These are phyloP conservation scores for Peniophora sp. DNA, from an alignment of 1,284 basidiomycete species.

Conservation along the genomic window DNA sequence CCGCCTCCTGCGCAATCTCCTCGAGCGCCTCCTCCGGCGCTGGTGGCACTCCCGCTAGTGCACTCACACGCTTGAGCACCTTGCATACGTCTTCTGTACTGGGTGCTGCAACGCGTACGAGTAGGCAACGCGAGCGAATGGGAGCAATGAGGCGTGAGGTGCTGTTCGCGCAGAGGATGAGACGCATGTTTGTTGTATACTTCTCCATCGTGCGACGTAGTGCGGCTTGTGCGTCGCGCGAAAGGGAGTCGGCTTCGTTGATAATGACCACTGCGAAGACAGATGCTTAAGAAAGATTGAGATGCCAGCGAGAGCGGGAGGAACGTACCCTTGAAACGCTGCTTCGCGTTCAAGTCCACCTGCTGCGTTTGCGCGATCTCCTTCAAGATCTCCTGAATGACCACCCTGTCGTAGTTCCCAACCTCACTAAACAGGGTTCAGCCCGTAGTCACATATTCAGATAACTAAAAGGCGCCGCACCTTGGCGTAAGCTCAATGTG, in stretches of 20 bases:
- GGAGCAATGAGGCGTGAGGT: conserved; percentile 96
- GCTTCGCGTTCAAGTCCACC: conserved; percentile 92
- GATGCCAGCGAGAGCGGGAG: not conserved
- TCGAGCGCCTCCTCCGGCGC: conserved; percentile 61
- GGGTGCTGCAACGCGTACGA: conserved; percentile 92
- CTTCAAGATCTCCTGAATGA: conserved; percentile 96
- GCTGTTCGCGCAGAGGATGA: conserved; percentile 97
- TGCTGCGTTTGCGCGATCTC: conserved; percentile 99
- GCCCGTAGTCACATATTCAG: not conserved
- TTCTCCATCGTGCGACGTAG: conserved; percentile 98
- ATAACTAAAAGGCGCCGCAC: conserved; percentile 31
- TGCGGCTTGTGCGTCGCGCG: conserved; percentile 95
- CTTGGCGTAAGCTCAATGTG: conserved; percentile 98
- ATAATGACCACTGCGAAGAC: conserved; percentile 87
- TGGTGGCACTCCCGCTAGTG: conserved; percentile 74
- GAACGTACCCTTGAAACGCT: conserved; percentile 85
- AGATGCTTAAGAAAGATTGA: conserved; percentile 2
- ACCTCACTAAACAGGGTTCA: conserved; percentile 65
- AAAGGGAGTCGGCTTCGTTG: conserved; percentile 93
- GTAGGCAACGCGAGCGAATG: conserved; percentile 90
- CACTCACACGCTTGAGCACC: conserved; percentile 79
- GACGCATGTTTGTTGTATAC: conserved; percentile 96
- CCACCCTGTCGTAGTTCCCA: conserved; percentile 90
- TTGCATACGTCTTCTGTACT: conserved; percentile 74
- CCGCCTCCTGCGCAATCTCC: conserved; percentile 75